Conservation (phyloP, 2,329 filamentous ascomycete species). For the Hawksworthiomyces lignivorus region DNA sequence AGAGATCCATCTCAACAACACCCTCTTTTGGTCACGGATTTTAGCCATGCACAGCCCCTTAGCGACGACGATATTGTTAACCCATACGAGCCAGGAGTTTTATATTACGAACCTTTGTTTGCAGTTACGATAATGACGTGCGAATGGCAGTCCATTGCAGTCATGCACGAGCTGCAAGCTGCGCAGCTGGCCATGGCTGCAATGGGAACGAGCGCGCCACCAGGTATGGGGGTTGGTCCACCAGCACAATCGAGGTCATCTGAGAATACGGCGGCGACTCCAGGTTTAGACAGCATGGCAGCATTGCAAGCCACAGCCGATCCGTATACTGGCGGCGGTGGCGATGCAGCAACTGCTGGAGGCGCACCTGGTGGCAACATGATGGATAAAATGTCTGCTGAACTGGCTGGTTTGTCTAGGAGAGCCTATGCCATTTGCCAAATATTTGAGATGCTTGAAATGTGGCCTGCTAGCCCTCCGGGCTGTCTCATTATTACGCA, state of each 20-base stretch:
- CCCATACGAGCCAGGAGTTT: slow-evolving; percentile 59
- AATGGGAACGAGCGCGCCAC: no score
- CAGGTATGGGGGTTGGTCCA: no score
- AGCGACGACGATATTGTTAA: slow-evolving; percentile 63
- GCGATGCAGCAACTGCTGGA: neutral
- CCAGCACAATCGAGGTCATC: no score
- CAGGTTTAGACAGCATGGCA: no score
- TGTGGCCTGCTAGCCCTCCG: slow-evolving; percentile 61
- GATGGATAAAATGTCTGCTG: slow-evolving; percentile 22
- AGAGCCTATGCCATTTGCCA: slow-evolving; percentile 66
- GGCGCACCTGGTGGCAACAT: neutral
- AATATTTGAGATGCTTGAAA: slow-evolving; percentile 70
- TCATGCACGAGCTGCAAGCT: slow-evolving; percentile 75
- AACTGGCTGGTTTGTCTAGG: slow-evolving; percentile 38
- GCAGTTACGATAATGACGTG: slow-evolving; percentile 65
- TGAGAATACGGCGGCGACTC: no score
- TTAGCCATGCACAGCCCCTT: slow-evolving; percentile 44
- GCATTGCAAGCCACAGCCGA: neutral
- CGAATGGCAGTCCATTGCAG: slow-evolving; percentile 69
- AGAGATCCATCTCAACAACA: neutral
- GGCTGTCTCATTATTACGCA: slow-evolving; percentile 68
- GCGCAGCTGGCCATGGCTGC: slow-evolving; percentile 25
- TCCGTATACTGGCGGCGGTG: neutral
- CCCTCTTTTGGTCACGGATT: slow-evolving; percentile 49
- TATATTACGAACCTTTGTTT: slow-evolving; percentile 66